Evolutionary conservation across 176 grass and related monocot genomes (phyloP), one percentile per base, ranked within the genome.

Genomic region (Saccharum officinarum): DNA sequence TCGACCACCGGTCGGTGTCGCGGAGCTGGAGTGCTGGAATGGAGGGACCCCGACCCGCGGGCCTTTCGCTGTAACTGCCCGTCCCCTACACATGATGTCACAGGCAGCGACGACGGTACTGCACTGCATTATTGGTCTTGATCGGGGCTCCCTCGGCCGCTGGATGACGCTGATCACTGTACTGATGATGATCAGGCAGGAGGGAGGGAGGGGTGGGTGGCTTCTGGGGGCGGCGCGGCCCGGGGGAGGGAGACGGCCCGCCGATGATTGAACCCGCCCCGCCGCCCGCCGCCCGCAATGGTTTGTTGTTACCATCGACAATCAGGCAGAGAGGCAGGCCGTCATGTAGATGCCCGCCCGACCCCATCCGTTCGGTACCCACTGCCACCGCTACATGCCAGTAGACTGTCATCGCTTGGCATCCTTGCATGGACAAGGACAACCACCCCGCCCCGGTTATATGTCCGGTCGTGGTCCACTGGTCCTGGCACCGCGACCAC

Each of bases 171-270:
- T 26, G 39, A 62, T 64, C 3, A 39, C 34, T 37, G 30, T 14
- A 17, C 40, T 46, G 70, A 30, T 28, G 4, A 33, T 25, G 16
- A 34, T 34, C 73, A 12, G 47, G 14, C 1, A 1, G 15, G 17
- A 10, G 20, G 49, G 1, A 3, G 5, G 18, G 18, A 18, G 3
- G 55, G 20, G 9, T 11, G 47, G 84, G 84, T 25, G 84, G 59
- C 16, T 79, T 14, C 84, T 7, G 67, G 76, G 76, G 84, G 28
- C 76, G 84, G 67, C 38, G 28, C 2, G 4, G 26, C 28, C 76
- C 76, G 52, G 76, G 75, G 84, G 26, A 79, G 75, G 73, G 30
- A 41, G 23, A 0, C 8, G 10, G 76, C 10, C 4, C 46, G 37
- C 57, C 14, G 13, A 42, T 64, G 76, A 78, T 78, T 62, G 76